phyloP scores from a whole-genome alignment of 177 flowering plant genomes.

The Tripterygium wilfordii region DNA sequence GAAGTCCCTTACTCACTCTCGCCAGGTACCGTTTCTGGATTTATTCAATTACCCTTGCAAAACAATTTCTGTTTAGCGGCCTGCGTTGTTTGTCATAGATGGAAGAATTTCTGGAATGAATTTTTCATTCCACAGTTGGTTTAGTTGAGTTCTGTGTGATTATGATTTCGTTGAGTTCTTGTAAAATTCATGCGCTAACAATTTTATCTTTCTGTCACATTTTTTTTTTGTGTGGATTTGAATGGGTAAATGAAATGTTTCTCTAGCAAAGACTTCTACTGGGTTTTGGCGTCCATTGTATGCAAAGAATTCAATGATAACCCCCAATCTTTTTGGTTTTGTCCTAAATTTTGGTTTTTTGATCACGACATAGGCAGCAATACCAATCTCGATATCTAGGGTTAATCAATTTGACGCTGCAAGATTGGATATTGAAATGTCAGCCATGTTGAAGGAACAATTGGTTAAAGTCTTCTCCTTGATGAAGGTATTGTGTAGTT shows the following conservation, averaged over 20 bases:
- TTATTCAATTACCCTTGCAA: neutral
- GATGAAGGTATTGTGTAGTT: slow-evolving; percentile 66
- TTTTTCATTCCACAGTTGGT: no score
- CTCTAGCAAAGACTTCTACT: no score
- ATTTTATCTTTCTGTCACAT: no score
- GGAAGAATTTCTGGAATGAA: slow-evolving; percentile 1
- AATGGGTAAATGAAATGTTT: no score
- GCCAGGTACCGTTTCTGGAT: slow-evolving; percentile 23
- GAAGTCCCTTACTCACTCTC: slow-evolving; percentile 37
- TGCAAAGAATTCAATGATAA: neutral
- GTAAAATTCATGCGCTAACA: no score
- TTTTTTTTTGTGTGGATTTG: no score
- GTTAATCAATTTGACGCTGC: slow-evolving; percentile 94
- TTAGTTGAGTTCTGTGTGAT: no score
- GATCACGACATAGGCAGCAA: slow-evolving; percentile 24
- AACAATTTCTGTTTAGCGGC: neutral
- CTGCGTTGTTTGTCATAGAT: neutral
- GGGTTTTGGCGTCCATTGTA: neutral
- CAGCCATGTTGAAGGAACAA: slow-evolving; percentile 96
- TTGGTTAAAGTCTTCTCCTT: slow-evolving; percentile 84
- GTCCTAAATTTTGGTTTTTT: no score
- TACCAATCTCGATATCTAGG: slow-evolving; percentile 73
- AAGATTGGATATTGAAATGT: slow-evolving; percentile 87
- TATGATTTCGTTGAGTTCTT: no score
- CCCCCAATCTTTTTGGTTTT: neutral